Base-by-base conservation (phyloP, 108 stramenopile species). In the Craspedostauros australis region DNA sequence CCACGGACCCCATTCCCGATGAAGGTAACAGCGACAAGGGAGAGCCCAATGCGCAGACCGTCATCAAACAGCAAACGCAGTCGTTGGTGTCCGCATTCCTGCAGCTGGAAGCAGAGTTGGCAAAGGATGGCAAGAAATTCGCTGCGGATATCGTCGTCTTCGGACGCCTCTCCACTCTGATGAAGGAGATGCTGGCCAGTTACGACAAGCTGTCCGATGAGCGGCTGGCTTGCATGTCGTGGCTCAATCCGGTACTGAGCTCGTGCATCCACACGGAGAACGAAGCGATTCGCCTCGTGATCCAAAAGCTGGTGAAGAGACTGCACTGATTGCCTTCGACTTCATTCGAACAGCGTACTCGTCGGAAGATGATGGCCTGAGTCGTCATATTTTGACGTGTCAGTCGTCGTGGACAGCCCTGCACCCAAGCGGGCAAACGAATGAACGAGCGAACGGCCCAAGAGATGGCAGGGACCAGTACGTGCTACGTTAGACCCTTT, bases 1-100 rank as follows among this genome's bases (percentile, higher is more conserved):
- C 31, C 6, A 14, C 24, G 3, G 57, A 58, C 47, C 9, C 15
- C 5, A 39, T 38, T 16, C 30, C 54, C 38, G 57, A 49, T 8
- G 66, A 72, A 33, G 52, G 67, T 52, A 48, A 67, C 50, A n/a
- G n/a, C 32, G 39, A 60, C 51, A 74, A 56, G 43, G 54, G 30
- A 38, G 62, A 42, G 38, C 40, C 8, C 66, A 59, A 39, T 40
- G 54, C 60, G 9, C 81, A 91, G 50, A 53, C 51, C 6, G 64
- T 84, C 29, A 29, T 92, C 27, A 82, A 76, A 59, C 80, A 84
- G 36, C 77, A 85, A 46, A 84, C 72, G 1, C 70, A 79, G 53
- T 51, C 57, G 4, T 63, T 92, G 29, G 50, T 86, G 28, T 53
- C 67, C 47, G 62, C 69, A 9, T 85, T 83, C 43, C 54, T 86